A percentile compares a stretch with the other conserved stretches of the same genome.
Conservation (phyloP, 1,139 yeast species). For the Kodamaea ohmeri region DNA sequence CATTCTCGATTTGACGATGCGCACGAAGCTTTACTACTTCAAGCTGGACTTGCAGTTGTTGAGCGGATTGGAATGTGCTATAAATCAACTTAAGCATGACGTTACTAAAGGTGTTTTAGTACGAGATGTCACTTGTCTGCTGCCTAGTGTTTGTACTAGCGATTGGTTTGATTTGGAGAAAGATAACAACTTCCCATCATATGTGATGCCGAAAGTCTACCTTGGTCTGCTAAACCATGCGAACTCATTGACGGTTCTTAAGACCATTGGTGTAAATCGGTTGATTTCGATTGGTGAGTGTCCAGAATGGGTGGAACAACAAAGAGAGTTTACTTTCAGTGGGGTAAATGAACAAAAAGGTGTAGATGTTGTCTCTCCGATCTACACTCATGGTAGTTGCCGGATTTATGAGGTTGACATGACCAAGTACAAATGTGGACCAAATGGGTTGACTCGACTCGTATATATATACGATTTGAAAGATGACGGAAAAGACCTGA, state of each 20-base stretch:
- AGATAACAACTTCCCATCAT: constrained; percentile 42
- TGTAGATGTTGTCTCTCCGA: constrained; percentile 20
- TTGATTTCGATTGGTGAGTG: constrained; percentile 39
- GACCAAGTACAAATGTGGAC: constrained; percentile 12
- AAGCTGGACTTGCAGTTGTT: constrained; percentile 33
- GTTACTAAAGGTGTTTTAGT: constrained; percentile 8
- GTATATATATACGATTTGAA: constrained; percentile 36
- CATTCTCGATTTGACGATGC: constrained; percentile 14
- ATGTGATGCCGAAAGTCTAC: constrained; percentile 28
- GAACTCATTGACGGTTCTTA: constrained; percentile 30
- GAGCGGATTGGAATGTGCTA: constrained; percentile 31
- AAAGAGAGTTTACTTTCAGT: constrained; percentile 19
- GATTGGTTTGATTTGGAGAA: constrained; percentile 37
- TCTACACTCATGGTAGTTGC: constrained; percentile 26
- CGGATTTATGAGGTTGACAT: constrained; percentile 31
- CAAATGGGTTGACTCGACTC: constrained; percentile 24
- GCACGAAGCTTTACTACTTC: constrained; percentile 31
- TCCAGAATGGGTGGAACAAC: constrained; percentile 32
- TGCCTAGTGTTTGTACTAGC: background rate
- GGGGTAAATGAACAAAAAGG: constrained; percentile 15
- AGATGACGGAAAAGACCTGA: constrained; percentile 43
- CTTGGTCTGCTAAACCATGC: constrained; percentile 40
- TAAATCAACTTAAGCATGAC: constrained; percentile 21
- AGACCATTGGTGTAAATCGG: constrained; percentile 23
- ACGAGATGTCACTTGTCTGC: constrained; percentile 13